A percentile compares a stretch with the other conserved stretches of the same genome.
Conservation (phyloP, 2,329 filamentous ascomycete species). For the Clarireedia homoeocarpa region DNA sequence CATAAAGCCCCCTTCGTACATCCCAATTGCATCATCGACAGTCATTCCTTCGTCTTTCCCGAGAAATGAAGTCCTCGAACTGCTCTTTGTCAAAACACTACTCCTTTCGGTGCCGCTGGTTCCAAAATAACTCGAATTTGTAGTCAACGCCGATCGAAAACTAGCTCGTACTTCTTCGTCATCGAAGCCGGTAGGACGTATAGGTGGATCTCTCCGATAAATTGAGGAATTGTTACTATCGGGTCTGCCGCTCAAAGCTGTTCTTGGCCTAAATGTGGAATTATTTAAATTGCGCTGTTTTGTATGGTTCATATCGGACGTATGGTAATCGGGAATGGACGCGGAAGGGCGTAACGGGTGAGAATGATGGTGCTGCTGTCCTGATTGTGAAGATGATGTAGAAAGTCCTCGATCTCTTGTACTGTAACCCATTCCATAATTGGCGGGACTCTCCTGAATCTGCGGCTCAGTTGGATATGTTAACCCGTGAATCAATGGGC, state of each 20-base stretch:
- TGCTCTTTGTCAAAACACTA: slow-evolving; percentile 72
- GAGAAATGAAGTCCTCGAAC: slow-evolving; percentile 59
- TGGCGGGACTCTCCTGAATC: slow-evolving; percentile 17
- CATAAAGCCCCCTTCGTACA: slow-evolving; percentile 58
- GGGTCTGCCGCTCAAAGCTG: slow-evolving; percentile 14
- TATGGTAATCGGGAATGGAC: slow-evolving; percentile 29
- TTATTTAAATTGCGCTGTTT: slow-evolving; percentile 21
- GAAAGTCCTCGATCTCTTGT: slow-evolving; percentile 26
- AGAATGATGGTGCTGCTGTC: slow-evolving; percentile 9
- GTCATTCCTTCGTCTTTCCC: slow-evolving; percentile 48
- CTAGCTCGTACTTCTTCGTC: slow-evolving; percentile 44
- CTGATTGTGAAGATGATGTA: slow-evolving; percentile 24
- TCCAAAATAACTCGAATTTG: slow-evolving; percentile 44
- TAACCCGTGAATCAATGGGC: slow-evolving; percentile 16
- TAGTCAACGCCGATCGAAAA: slow-evolving; percentile 52
- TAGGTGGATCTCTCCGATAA: slow-evolving; percentile 23
- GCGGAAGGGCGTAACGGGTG: slow-evolving; percentile 22
- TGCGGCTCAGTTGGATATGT: slow-evolving; percentile 19
- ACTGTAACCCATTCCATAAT: slow-evolving; percentile 9
- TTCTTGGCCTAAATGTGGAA: slow-evolving; percentile 22
- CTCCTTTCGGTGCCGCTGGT: slow-evolving; percentile 73
- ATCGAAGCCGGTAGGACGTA: slow-evolving; percentile 21
- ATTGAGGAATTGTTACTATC: slow-evolving; percentile 22
- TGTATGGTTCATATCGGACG: slow-evolving; percentile 24
- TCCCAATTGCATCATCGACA: slow-evolving; percentile 62